Conservation (phyloP, 2,329 filamentous ascomycete genomes). For the Didymella pomorum region DNA sequence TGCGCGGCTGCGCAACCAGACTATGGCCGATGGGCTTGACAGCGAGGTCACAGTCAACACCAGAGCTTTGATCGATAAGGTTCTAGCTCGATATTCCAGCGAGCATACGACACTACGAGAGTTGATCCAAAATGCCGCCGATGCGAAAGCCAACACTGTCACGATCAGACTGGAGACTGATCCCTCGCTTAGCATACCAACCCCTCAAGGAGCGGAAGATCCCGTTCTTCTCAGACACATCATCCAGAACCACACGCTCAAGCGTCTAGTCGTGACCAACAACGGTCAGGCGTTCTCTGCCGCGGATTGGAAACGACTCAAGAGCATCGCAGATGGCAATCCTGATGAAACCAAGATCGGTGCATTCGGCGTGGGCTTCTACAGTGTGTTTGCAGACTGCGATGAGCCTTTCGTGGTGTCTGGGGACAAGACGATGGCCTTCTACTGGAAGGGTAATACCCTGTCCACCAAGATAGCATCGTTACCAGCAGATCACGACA, state of each 20-base stretch:
- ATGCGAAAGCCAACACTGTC: constrained; percentile 89
- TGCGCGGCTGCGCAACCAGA: constrained; percentile 80
- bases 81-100: constrained; percentile 92
- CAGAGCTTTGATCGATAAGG: constrained; percentile 95
- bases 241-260: constrained; percentile 83
- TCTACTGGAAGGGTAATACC: constrained; percentile 99
- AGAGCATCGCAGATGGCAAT: constrained; percentile 98
- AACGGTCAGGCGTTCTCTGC: constrained; percentile 87
- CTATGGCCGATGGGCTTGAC: constrained; percentile 88
- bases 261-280: constrained; percentile 88
- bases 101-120: constrained; percentile 91
- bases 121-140: constrained; percentile 97
- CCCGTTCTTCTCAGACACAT: constrained; percentile 82
- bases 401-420: constrained; percentile 98
- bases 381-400: constrained; percentile 97
- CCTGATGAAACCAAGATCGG: constrained; percentile 99
- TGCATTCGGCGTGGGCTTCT: constrained; percentile 97
- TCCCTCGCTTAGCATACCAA: constrained; percentile 79
- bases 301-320: constrained; percentile 91
- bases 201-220: constrained; percentile 69
- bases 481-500: constrained; percentile 71
- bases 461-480: constrained; percentile 89
- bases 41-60: constrained; percentile 99
- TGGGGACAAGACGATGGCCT: constrained; percentile 91
- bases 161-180: constrained; percentile 91